These are phyloP conservation scores for Grifola frondosa DNA, from an alignment of 1,284 basidiomycete genomes.

Conservation along the genomic window DNA sequence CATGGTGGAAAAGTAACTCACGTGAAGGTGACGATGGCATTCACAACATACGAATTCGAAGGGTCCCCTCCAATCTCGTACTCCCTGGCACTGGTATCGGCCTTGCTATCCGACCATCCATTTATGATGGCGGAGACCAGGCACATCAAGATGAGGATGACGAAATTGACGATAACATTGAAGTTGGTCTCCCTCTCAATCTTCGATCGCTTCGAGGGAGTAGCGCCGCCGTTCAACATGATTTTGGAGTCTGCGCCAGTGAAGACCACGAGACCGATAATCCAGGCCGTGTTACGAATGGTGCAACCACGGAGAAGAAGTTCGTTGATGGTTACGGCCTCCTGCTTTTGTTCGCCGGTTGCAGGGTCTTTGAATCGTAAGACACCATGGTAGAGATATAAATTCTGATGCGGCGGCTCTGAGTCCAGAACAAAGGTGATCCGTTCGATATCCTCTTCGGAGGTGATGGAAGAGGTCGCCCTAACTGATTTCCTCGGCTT, in stretches of 20 bases:
- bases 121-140: constrained; percentile 70
- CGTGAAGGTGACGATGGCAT: constrained; percentile 86
- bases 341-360: constrained; percentile 54
- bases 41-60: constrained; percentile 62
- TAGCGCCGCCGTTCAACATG: constrained; percentile 93
- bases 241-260: constrained; percentile 98
- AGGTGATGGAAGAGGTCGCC: constrained; percentile 74
- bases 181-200: constrained; percentile 99
- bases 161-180: constrained; percentile 95
- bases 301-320: constrained; percentile 90
- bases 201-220: constrained; percentile 92
- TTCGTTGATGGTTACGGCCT: constrained; percentile 87
- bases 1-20: constrained; percentile 13
- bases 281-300: constrained; percentile 92
- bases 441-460: constrained; percentile 90
- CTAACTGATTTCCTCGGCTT: constrained; percentile 82
- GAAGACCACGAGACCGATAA: constrained; percentile 92
- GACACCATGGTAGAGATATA: constrained; percentile 90
- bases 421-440: constrained; percentile 87
- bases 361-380: constrained; percentile 67
- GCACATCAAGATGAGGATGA: constrained; percentile 80
- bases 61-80: constrained; percentile 73
- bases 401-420: constrained; percentile 90
- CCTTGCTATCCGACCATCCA: constrained; percentile 66
- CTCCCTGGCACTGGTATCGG: constrained; percentile 67